Base-by-base conservation (phyloP, 495 filamentous ascomycete species). In the Podospora sp. region DNA sequence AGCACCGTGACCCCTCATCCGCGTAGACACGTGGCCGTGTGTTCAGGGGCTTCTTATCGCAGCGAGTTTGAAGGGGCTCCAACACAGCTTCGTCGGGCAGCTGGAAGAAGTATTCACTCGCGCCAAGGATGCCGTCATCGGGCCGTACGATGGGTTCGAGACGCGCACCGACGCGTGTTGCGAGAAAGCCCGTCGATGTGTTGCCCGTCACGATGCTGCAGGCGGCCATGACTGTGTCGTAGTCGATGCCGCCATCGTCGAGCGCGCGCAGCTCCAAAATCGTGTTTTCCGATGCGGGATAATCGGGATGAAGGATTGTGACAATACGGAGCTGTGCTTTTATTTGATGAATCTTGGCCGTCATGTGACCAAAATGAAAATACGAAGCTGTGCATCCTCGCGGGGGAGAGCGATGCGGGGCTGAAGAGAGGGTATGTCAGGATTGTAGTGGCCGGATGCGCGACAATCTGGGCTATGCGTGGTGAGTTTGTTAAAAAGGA, bases 181-280 rank as follows among this genome's bases (percentile, higher is more conserved):
- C 50, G 20, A 57, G 24, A 22, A 57, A 57, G 53, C 53, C 53
- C 20, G 4, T 26, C 25, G 53, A 57, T 26, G 53, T 57, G 53
- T 57, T 57, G 53, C 53, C 53, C 20, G 53, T 57, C 20, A 57
- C 53, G 24, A 57, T 27, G 53, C 20, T 26, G 53, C 53, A 57
- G 20, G 53, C 53, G 22, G 53, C 53, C 53, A 57, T 22, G 11
- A 26, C 24, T 18, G 53, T 57, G 24, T 57, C 53, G 53, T 57
- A 57, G 53, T 57, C 53, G 24, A 57, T 57, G 53, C 53, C 53
- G 53, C 53, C 53, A 26, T 57, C 53, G 53, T 57, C 53, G 53
- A 57, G 53, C 20, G 53, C 53, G 53, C 53, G 53, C 20, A 57
- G 53, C 12, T 22, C 24, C 6, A 57, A 22, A 22, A 57, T 11